Percentiles rank a stretch among this genome's conserved stretches.
These are phyloP conservation scores for Leccinum ochraceum DNA, from an alignment of 768 basidiomycete genomes.

Conservation along the genomic window DNA sequence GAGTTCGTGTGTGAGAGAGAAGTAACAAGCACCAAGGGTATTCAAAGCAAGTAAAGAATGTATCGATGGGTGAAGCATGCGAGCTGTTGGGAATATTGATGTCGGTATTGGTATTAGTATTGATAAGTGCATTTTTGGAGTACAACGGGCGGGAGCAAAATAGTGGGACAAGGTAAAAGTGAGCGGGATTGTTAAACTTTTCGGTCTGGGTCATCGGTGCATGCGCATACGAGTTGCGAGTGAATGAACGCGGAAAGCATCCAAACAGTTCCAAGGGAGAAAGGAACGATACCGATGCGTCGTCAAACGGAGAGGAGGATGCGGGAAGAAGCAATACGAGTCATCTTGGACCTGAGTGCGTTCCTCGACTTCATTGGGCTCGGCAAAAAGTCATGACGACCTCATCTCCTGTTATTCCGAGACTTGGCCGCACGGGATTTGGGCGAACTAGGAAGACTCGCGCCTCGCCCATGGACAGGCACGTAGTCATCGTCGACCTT, in stretches of 20 bases:
- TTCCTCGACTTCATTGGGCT: not conserved
- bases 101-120: constrained; percentile 3
- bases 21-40: too few species aligned
- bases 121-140: constrained; percentile 13
- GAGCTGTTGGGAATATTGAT: not conserved
- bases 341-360: not conserved
- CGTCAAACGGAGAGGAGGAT: not conserved
- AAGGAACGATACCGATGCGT: not conserved
- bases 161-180: not conserved
- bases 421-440: constrained; percentile 54
- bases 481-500: constrained; percentile 77
- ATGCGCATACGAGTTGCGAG: not conserved
- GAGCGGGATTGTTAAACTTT: not conserved
- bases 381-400: not conserved
- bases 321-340: not conserved
- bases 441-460: constrained; percentile 48
- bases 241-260: not conserved
- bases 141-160: constrained; percentile 16
- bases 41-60: constrained; percentile 1
- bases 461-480: constrained; percentile 78
- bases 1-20: not conserved
- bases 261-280: not conserved
- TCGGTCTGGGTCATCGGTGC: not conserved
- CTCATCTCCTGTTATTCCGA: constrained; percentile 47
- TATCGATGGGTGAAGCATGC: constrained; percentile 12